Base-by-base conservation (phyloP, 23 red algal genomes). In the Gracilaria gracilis region DNA sequence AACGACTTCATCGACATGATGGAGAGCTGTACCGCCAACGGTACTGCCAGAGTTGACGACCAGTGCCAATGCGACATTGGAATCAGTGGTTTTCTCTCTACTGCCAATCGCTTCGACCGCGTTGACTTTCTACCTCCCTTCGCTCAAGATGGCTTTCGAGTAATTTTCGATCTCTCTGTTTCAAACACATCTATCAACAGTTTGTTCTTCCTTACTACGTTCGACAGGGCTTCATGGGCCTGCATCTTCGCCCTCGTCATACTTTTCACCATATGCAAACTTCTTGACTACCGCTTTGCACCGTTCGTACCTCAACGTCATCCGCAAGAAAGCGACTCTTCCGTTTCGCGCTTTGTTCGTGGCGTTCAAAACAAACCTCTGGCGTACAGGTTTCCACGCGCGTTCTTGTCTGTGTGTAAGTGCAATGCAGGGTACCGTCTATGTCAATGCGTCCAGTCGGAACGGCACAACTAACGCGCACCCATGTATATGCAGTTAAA, bases 21-120 rank as follows among this genome's bases (percentile, higher is more conserved):
- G 62, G 62, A 67, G 62, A 35, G 32, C 33, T 67, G 62, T 31
- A 14, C 62, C 7, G 62, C 13, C 27, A 67, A 67, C 20, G 62
- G 62, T 67, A 35, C 62, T 11, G 24, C 33, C 6, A 67, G 62
- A 35, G 20, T 33, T 67, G 40, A 88, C 42, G 37, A n/a, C 32
- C n/a, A 58, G 15, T 88, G 84, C 84, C 20, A 3, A 2, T 88
- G 84, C 84, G 84, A 88, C 64, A 74, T 88, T 27, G 84, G 66
- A 23, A 66, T 59, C 36, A 28, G 64, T 49, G 84, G 84, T 50
- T 88, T 34, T 35, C 20, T 75, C 23, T 23, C 25, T 16, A 88
- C 44, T 53, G 64, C 40, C 4, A 7, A 9, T 25, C 84, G 84
- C 5, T 74, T 37, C 67, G 21, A 29, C 23, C 66, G 44, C n/a